Conservation (phyloP, 805 yeast species). For the Cyberlindnera mycetangii region DNA sequence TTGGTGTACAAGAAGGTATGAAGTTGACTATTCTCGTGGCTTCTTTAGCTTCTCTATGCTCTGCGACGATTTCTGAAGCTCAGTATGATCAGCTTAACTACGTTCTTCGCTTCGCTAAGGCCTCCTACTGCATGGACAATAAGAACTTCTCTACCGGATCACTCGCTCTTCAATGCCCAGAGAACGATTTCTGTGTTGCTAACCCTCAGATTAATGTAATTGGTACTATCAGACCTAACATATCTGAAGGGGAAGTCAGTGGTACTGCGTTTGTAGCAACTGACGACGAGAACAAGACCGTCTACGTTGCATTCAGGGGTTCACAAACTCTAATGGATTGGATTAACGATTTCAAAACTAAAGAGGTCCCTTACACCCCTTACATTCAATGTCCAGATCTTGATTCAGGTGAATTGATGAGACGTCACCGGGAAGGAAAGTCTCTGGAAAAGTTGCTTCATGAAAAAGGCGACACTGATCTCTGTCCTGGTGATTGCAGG, state of each 20-base stretch:
- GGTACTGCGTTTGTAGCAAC: conserved; percentile 56
- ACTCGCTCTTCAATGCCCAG: neutral
- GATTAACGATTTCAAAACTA: conserved; percentile 51
- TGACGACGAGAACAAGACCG: conserved; percentile 40
- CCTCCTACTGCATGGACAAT: conserved; percentile 5
- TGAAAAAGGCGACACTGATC: conserved; percentile 5
- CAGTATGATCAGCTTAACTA: conserved; percentile 5
- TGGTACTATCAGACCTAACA: conserved; percentile 13
- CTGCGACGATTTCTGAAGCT: conserved; percentile 1
- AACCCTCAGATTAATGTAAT: conserved; percentile 4
- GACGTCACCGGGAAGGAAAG: neutral
- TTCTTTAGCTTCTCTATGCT: conserved; percentile 5
- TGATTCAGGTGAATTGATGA: neutral
- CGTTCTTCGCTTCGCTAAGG: neutral
- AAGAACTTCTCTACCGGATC: neutral
- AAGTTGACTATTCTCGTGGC: neutral
- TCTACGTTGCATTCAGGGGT: conserved; percentile 60
- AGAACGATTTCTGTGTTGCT: neutral
- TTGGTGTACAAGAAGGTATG: neutral
- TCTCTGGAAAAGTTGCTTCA: conserved; percentile 1
- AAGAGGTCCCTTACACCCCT: conserved; percentile 39
- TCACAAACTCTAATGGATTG: conserved; percentile 61
- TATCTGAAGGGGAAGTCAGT: conserved; percentile 35
- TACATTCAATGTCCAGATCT: conserved; percentile 1
- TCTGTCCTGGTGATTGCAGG: conserved; percentile 45